phyloP scores from a whole-genome alignment of 2,329 filamentous ascomycete genomes.

The Phialemonium atrogriseum region DNA sequence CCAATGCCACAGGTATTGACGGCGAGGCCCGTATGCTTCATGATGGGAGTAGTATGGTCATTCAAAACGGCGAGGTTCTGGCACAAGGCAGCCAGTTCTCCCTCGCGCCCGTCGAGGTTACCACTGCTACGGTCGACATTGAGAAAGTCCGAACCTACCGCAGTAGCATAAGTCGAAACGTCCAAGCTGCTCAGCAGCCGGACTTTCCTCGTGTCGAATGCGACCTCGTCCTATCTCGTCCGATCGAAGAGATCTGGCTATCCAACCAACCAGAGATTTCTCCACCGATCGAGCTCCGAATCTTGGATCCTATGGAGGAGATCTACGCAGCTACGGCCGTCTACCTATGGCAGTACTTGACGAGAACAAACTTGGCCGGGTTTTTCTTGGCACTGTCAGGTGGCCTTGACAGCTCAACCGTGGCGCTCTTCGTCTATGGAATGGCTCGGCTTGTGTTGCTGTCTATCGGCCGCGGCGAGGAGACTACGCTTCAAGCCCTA shows the following conservation, averaged over 20 bases:
- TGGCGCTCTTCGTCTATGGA: constrained; percentile 27
- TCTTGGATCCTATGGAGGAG: constrained; percentile 20
- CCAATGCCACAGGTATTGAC: constrained; percentile 51
- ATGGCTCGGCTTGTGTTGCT: constrained; percentile 50
- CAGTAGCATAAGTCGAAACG: constrained; percentile 22
- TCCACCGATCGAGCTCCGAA: constrained; percentile 7
- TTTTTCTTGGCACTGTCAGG: constrained; percentile 50
- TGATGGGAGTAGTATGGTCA: constrained; percentile 55
- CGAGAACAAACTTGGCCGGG: constrained; percentile 38
- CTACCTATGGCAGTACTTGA: constrained; percentile 53
- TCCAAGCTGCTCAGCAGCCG: constrained; percentile 11
- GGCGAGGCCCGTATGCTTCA: constrained; percentile 52
- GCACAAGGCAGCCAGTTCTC: constrained; percentile 61
- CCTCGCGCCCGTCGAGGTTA: constrained; percentile 56
- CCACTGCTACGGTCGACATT: constrained; percentile 58
- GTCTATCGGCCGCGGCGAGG: constrained; percentile 37
- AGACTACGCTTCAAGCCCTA: constrained; percentile 27
- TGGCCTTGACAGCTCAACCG: constrained; percentile 51
- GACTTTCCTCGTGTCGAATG: constrained; percentile 12
- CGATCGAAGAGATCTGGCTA: constrained; percentile 17
- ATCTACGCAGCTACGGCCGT: constrained; percentile 20
- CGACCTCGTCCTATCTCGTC: constrained; percentile 12
- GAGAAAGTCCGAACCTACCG: constrained; percentile 62
- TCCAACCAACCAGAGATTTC: constrained; percentile 7
- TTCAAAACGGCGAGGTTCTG: constrained; percentile 41